Evolutionary conservation across 2,329 filamentous ascomycete genomes (phyloP), one percentile per base, ranked within the genome.

Genomic region (Cordyceps fumosorosea): DNA sequence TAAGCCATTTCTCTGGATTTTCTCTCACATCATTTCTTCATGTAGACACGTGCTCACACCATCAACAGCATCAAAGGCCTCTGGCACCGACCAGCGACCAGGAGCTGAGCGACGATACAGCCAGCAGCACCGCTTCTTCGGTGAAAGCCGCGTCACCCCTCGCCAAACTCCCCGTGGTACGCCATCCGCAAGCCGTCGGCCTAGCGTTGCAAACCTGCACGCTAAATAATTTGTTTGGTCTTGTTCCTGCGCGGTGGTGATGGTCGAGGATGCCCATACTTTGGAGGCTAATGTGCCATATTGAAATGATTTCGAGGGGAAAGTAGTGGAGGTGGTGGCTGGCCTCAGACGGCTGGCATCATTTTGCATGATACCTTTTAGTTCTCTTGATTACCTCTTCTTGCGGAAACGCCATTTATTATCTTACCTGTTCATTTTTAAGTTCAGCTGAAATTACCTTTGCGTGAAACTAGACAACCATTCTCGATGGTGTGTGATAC

Each of bases 91-190:
- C 1, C 64, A 67, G 1, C 67, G 69, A 3, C 66, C 68, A 0
- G 65, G 53, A 2, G 63, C 50, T 8, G 65, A 65, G 1, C 71
- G 74, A 0, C 66, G 69, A 7, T 77, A 71, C 67, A 77, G 75
- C 62, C 75, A 77, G 57, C 72, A 76, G 45, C 64, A 75, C 48
- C 74, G 75, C 14, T 77, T 77, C 69, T 77, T 77, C 53, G 75
- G 75, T 1, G 75, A 77, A 67, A 75, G 66, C 45, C 73, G 75
- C 26, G 75, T 77, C 0, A 77, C 75, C 1, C 75, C 75, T 5
- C 68, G 72, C 18, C 68, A 66, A 5, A 77, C 75, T 2, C 75
- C 75, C 0, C 65, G 74, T 8, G 74, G 72, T 1, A 77, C 75
- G 0, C 75, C 75, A 0, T 71, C 73, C 0, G 74, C 73, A 0